Base-by-base conservation (phyloP, 495 filamentous ascomycete genomes). In the Wilcoxina mikolae region DNA sequence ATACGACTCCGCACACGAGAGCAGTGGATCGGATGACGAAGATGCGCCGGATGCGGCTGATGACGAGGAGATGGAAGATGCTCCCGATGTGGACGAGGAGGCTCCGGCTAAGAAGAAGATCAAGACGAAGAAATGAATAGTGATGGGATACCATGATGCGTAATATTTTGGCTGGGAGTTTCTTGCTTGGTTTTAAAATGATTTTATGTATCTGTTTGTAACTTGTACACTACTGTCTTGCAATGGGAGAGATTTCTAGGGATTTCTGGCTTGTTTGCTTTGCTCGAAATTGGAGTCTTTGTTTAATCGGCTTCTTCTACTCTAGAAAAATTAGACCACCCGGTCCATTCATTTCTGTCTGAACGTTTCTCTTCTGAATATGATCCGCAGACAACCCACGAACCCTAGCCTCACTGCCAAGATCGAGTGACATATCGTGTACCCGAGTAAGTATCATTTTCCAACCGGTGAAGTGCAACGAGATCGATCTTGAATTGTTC, bases 1-100 rank as follows among this genome's bases (percentile, higher is more conserved):
- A 67, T 99, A 80, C 58, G 93, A 99, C 70, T 85, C 80, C 42
- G 81, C 76, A 26, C 90, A 95, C 62, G 83, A 91, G 68, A 94
- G 85, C 63, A 84, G 81, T 52, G 87, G 85, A 0, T 79, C 78
- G 22, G 79, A 76, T 48, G 76, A 72, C 17, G 73, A 67, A 42
- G 75, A 65, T 18, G 77, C 70, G 49, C 76, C 71, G n/a, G 73
- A 74, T 26, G 78, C 75, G 56, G 74, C 70, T 45, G 56, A 58
- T 27, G 69, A 70, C 29, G 56, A 59, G 26, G 63, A 66, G 29
- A 62, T 62, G 59, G 54, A 57, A 27, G 62, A 62, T 41, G 63
- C 51, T 2, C 53, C 53, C 3, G 17, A 51, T 1, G 35, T 31
- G 22, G 38, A 51, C 10, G 64, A 66, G 24, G 58, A 51, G 0